Conservation (phyloP, 116 monocot species). For the Dioscorea cayenensis region DNA sequence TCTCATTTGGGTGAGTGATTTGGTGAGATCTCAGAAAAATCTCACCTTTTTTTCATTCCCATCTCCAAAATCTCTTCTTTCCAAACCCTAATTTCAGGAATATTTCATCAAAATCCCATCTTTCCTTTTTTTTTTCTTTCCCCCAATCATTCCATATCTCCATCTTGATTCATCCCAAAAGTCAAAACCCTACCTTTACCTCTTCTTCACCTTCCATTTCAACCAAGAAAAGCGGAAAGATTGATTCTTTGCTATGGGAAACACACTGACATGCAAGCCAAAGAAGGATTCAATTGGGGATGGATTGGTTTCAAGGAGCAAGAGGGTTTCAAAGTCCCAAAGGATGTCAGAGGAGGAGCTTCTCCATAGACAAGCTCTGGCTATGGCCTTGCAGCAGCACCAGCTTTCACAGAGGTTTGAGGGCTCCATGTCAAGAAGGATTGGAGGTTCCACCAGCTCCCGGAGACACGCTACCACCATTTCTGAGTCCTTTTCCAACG, state of each 20-base stretch:
- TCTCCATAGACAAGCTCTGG: constrained; percentile 27
- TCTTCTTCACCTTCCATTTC: too few relatives aligned
- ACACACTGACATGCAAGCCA: constrained; percentile 29
- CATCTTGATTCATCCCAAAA: too few relatives aligned
- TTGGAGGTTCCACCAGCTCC: constrained; percentile 48
- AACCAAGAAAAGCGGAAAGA: too few relatives aligned
- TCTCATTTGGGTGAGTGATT: too few relatives aligned
- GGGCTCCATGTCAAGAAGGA: constrained; percentile 71
- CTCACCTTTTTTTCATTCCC: too few relatives aligned
- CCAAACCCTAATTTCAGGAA: too few relatives aligned
- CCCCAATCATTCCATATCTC: too few relatives aligned
- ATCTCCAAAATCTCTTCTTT: too few relatives aligned
- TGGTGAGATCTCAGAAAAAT: too few relatives aligned
- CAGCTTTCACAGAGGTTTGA: constrained; percentile 79
- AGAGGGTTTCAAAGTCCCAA: constrained; percentile 26
- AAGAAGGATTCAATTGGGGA: constrained; percentile 23
- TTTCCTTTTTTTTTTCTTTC: too few relatives aligned
- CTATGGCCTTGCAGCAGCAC: constrained; percentile 63
- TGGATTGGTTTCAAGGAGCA: constrained; percentile 18
- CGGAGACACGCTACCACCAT: constrained; percentile 39
- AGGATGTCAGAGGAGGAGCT: constrained; percentile 52
- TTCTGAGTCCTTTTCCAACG: constrained; percentile 38
- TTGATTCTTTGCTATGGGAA: constrained; percentile 35
- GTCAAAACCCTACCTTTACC: too few relatives aligned
- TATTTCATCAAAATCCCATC: too few relatives aligned